Conservation (phyloP, 2,329 filamentous ascomycete genomes). For the Fusarium fujikuroi region DNA sequence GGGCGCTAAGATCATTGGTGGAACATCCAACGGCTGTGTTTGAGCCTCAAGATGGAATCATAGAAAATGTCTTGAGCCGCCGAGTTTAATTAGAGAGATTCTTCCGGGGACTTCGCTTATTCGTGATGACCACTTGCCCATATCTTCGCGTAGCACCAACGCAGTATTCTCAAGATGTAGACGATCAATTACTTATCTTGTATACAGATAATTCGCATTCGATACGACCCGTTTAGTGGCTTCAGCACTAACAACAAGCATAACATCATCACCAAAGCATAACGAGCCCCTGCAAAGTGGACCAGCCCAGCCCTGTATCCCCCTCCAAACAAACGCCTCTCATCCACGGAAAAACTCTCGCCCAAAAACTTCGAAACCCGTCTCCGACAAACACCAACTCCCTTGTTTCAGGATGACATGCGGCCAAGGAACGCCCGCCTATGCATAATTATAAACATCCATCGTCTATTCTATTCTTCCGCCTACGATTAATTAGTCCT, state of each 20-base stretch:
- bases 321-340: constrained; percentile 17
- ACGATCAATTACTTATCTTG: background rate
- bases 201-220: background rate
- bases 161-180: background rate
- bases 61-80: constrained; percentile 14
- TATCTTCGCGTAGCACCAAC: background rate
- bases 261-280: background rate
- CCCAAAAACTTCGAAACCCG: constrained; percentile 25
- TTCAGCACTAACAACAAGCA: constrained; percentile 3
- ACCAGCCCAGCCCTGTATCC: background rate
- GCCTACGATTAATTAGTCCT: background rate
- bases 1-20: constrained; percentile 42
- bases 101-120: background rate
- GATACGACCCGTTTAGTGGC: background rate
- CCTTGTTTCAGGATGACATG: constrained; percentile 31
- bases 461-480: constrained; percentile 1
- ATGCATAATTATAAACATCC: constrained; percentile 14
- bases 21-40: constrained; percentile 39
- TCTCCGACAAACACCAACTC: constrained; percentile 21
- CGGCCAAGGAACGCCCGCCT: background rate
- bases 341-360: constrained; percentile 37
- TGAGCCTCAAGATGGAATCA: constrained; percentile 42
- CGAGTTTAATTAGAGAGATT: background rate
- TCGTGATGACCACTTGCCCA: fast-evolving
- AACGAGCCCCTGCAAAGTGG: background rate